Evolutionary conservation across 2,329 filamentous ascomycete species (phyloP), one percentile per base, ranked within the genome.

Genomic region (Penicillium nordicum): DNA sequence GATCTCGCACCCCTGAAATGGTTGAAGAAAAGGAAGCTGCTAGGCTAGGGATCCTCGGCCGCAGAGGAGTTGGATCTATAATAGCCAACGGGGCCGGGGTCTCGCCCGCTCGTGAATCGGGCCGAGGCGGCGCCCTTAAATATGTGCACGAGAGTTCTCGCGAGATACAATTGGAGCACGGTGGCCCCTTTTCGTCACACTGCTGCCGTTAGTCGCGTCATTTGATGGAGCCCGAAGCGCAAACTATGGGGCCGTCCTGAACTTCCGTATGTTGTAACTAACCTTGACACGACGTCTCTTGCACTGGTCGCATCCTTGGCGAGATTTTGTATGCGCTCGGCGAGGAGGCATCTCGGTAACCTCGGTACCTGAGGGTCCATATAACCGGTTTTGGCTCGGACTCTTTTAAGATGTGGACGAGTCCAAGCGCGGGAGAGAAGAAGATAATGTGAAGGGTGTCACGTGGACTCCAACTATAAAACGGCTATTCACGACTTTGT

Each of bases 201-300:
- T 74, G 57, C n/a, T 14, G 18, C n/a, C n/a, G 53, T 56, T 46
- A 52, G 44, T 42, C 32, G 25, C 42, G 57, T 67, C 32, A 63
- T 56, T 55, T 36, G 41, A 40, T 45, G 47, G 48, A 40, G 27
- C 30, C 45, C 30, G 16, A 16, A 14, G 16, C 12, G 16, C 7
- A 23, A 55, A 44, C 21, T 44, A 43, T n/a, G 12, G 42, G 21
- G 21, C 14, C 43, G 12, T 29, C 29, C 21, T 18, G 12, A 45
- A n/a, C 10, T 43, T 42, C 27, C 16, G 46, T n/a, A n/a, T n/a
- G n/a, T n/a, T n/a, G n/a, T 11, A 1, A 57, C 67, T 27, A 58
- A 76, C 74, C 69, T 77, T 77, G 50, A 77, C 74, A 29, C 74
- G 69, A 52, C 74, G 62, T 50, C 68, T 68, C 62, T 77, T 76